Evolutionary conservation across 2,329 filamentous ascomycete genomes (phyloP).

Genomic region (Phialophora expanda): DNA sequence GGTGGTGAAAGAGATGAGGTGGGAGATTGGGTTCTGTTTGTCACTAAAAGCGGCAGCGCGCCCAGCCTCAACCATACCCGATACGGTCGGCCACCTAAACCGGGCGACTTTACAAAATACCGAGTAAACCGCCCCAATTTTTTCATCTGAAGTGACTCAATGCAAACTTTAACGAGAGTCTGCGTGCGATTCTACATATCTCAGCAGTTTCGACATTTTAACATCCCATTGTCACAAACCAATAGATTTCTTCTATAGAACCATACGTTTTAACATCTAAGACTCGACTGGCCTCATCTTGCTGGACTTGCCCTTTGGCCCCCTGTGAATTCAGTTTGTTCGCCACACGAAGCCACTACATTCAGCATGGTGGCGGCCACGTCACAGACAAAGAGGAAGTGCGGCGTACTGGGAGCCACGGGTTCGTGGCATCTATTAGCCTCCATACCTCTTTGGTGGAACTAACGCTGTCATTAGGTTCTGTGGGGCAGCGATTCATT

Average conservation of each 20-base stretch:
- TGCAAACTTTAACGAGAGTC: background rate
- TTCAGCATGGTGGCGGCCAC: background rate
- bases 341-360: background rate
- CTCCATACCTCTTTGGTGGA: background rate
- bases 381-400: slow-evolving; percentile 32
- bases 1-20: no score
- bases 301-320: background rate
- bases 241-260: background rate
- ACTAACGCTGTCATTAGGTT: slow-evolving; percentile 59
- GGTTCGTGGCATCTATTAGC: slow-evolving; percentile 12
- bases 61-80: no score
- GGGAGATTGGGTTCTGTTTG: no score
- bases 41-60: no score
- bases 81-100: no score
- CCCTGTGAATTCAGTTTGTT: background rate
- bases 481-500: slow-evolving; percentile 94
- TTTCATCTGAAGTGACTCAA: background rate
- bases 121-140: background rate
- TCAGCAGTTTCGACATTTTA: background rate
- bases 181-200: background rate
- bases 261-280: background rate
- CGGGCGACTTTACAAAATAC: background rate
- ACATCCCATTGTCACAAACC: background rate
- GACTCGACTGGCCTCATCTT: background rate
- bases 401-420: slow-evolving; percentile 38